Conservation (phyloP, 345 rosid species). For the Cardamine occulta region DNA sequence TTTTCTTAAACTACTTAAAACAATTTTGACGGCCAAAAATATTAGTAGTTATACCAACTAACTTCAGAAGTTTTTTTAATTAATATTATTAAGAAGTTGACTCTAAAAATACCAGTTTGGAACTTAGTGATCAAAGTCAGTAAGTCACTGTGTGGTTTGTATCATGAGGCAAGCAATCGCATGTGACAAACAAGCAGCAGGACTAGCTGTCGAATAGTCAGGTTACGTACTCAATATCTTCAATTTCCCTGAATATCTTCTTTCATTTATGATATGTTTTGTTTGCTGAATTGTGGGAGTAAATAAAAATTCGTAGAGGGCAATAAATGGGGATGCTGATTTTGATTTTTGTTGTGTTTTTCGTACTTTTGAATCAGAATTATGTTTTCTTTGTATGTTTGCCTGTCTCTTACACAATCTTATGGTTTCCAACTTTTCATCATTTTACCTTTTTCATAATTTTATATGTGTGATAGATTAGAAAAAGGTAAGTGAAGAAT, state of each 20-base stretch:
- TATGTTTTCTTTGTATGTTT: constrained; percentile 39
- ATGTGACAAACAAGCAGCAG: constrained; percentile 45
- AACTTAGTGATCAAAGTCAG: constrained; percentile 21
- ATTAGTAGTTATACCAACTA: not conserved
- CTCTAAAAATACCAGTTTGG: constrained; percentile 12
- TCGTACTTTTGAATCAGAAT: constrained; percentile 31
- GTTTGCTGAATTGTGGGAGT: constrained; percentile 2
- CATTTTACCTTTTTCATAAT: constrained; percentile 8
- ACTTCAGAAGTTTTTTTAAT: not conserved
- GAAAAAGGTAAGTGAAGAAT: constrained; percentile 29
- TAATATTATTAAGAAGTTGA: not conserved
- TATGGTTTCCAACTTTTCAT: constrained; percentile 41
- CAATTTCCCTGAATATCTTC: constrained; percentile 17
- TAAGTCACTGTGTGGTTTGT: constrained; percentile 28
- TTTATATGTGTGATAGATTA: constrained; percentile 18
- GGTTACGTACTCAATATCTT: constrained; percentile 23
- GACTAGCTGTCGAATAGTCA: constrained; percentile 39
- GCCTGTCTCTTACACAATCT: constrained; percentile 37
- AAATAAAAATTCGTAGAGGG: constrained; percentile 16
- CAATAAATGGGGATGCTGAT: constrained; percentile 41
- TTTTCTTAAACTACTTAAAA: not conserved
- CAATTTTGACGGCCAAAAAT: not conserved
- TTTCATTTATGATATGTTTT: constrained; percentile 14
- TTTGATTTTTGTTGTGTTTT: constrained; percentile 22
- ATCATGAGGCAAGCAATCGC: constrained; percentile 39